Percentiles rank a stretch among this genome's conserved stretches.
phyloP scores from a whole-genome alignment of 371 early-diverging fungal species.

The Haplosporangium sp. region DNA sequence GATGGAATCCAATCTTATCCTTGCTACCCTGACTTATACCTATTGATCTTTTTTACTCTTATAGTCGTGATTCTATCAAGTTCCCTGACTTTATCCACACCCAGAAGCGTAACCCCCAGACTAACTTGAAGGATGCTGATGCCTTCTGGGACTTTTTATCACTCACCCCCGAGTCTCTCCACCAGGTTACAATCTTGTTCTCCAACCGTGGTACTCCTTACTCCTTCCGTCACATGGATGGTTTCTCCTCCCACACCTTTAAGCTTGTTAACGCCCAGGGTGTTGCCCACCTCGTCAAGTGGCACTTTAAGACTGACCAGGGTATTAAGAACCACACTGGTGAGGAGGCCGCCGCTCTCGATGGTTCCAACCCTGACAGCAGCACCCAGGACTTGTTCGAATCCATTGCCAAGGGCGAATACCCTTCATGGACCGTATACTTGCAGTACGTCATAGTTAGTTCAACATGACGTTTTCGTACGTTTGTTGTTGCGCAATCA shows the following conservation, averaged over 20 bases:
- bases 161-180: constrained; percentile 82
- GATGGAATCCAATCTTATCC: too few relatives aligned
- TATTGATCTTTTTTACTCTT: neutral
- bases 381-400: constrained; percentile 80
- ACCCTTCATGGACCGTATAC: constrained; percentile 81
- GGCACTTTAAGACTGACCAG: constrained; percentile 88
- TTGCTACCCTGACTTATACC: too few relatives aligned
- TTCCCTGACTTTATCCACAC: constrained; percentile 90
- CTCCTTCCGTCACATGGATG: constrained; percentile 84
- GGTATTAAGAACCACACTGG: constrained; percentile 80
- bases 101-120: constrained; percentile 83
- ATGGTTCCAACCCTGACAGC: constrained; percentile 80
- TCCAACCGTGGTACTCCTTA: constrained; percentile 87
- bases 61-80: constrained; percentile 80
- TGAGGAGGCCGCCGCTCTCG: constrained; percentile 73
- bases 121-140: constrained; percentile 68
- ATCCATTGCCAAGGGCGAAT: constrained; percentile 78
- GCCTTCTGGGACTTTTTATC: constrained; percentile 81
- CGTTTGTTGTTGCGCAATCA: neutral
- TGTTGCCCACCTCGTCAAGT: constrained; percentile 81
- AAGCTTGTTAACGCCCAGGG: constrained; percentile 81
- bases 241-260: constrained; percentile 83
- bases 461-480: too few relatives aligned
- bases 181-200: constrained; percentile 83
- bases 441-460: constrained; percentile 61